A percentile compares a stretch with the other conserved stretches of the same genome.
phyloP scores from a whole-genome alignment of 305 asterid species.

The Coffea humblotiana region DNA sequence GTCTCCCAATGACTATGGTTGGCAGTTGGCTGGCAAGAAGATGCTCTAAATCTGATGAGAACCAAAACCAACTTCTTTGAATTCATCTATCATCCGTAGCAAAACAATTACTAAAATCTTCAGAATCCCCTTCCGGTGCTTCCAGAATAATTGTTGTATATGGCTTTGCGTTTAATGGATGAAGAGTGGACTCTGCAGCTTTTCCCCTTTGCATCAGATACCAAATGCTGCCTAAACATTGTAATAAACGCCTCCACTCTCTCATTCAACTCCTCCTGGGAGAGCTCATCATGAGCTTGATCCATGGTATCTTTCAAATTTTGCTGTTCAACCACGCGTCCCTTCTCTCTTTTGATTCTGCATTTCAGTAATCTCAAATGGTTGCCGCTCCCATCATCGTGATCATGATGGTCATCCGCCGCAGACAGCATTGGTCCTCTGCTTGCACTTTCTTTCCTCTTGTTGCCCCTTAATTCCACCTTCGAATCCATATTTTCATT shows the following conservation, averaged over 20 bases:
- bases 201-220: constrained; percentile 59
- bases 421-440: neutral
- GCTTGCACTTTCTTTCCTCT: neutral
- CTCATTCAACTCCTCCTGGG: constrained; percentile 74
- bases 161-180: neutral
- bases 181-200: constrained; percentile 23
- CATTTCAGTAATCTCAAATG: neutral
- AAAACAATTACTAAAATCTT: neutral
- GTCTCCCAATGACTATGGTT: neutral
- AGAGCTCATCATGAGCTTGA: constrained; percentile 40
- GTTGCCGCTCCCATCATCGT: neutral
- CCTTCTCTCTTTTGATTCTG: constrained; percentile 7
- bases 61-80: neutral
- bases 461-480: constrained; percentile 24
- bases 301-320: constrained; percentile 16
- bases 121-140: constrained; percentile 4
- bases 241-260: constrained; percentile 90
- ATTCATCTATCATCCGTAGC: neutral
- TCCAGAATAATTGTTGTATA: neutral
- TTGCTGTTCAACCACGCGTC: neutral
- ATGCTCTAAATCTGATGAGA: neutral
- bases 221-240: constrained; percentile 89
- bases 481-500: constrained; percentile 13
- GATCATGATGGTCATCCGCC: neutral
- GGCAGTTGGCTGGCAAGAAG: neutral